Conservation (phyloP, 331 rosid species). For the Cucumis variabilis region DNA sequence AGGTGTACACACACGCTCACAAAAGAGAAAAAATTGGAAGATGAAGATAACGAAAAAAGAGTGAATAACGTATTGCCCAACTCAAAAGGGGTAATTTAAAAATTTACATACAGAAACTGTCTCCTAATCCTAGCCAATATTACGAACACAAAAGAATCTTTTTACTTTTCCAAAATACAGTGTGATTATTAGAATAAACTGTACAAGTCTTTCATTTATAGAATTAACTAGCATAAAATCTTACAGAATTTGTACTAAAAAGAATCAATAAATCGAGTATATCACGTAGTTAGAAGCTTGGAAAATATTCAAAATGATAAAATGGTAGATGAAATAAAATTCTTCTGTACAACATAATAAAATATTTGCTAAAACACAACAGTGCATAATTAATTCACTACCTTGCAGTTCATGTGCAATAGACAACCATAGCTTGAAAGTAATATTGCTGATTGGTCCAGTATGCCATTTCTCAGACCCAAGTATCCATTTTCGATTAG, state of each 20-base stretch:
- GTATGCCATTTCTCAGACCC: constrained; percentile 96
- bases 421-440: constrained; percentile 86
- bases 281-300: not conserved
- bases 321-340: not conserved
- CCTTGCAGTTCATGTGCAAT: constrained; percentile 98
- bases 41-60: not conserved
- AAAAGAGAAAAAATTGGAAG: not conserved
- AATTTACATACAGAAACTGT: not conserved
- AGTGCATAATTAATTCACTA: constrained; percentile 39
- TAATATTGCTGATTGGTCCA: constrained; percentile 97
- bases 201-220: not conserved
- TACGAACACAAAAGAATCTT: not conserved
- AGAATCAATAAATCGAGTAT: not conserved
- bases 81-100: not conserved
- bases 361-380: not conserved
- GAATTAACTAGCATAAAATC: not conserved
- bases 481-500: constrained; percentile 88
- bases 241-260: not conserved
- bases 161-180: not conserved
- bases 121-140: constrained; percentile 18
- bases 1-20: not conserved
- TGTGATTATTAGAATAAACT: not conserved
- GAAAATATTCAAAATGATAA: constrained; percentile 17
- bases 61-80: not conserved
- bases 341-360: not conserved